These are phyloP conservation scores for Melastoma candidum DNA, from an alignment of 441 rosid species.

Conservation along the genomic window DNA sequence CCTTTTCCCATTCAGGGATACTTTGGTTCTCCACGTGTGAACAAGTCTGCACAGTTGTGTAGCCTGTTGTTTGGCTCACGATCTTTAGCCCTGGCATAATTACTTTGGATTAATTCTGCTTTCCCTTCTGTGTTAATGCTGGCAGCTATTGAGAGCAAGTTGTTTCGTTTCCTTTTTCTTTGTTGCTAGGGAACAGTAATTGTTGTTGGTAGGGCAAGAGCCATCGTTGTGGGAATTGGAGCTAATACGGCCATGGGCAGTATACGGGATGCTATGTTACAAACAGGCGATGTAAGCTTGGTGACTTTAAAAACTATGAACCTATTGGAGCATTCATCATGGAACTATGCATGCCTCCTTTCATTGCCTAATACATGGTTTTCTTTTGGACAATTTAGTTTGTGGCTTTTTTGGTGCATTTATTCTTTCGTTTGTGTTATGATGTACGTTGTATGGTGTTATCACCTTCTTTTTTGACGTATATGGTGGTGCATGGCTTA, in stretches of 20 bases:
- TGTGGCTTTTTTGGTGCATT: conserved; percentile 1
- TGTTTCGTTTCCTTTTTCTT: conserved; percentile 16
- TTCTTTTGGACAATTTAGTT: conserved; percentile 8
- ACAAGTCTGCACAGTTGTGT: no score
- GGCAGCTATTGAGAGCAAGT: no score
- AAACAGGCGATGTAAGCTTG: conserved; percentile 70
- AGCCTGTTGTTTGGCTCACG: no score
- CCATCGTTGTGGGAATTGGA: conserved; percentile 90
- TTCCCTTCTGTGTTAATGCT: no score
- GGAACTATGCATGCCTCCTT: no score
- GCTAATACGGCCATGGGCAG: conserved; percentile 97
- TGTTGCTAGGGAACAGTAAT: conserved; percentile 86
- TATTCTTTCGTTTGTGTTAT: conserved; percentile 1
- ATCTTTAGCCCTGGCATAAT: no score
- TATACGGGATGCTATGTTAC: conserved; percentile 96
- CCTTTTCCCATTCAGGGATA: no score
- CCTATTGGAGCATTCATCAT: no score
- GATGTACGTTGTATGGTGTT: conserved; percentile 1
- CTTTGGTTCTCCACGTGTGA: no score
- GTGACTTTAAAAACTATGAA: conserved; percentile 5
- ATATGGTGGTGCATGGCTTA: not conserved
- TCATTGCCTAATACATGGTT: not conserved
- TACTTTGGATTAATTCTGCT: no score
- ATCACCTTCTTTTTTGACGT: conserved; percentile 1
- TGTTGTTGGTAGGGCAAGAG: conserved; percentile 91